Conservation (phyloP, 2,329 filamentous ascomycete species). For the Paecilomyces sp. region DNA sequence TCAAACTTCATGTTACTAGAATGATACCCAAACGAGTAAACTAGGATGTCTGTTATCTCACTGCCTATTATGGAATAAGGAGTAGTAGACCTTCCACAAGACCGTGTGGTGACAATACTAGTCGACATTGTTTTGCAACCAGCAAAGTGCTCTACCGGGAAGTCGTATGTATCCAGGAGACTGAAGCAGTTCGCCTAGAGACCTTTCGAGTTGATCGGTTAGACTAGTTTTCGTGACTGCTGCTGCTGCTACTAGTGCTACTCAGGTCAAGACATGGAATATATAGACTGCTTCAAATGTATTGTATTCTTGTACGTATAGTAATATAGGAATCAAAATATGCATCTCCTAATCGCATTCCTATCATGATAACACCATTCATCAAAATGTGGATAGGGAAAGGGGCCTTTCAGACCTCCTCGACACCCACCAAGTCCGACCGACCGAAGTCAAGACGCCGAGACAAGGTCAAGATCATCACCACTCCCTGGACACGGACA, state of each 20-base stretch:
- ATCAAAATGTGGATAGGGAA: constrained; percentile 48
- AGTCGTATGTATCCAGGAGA: too few relatives aligned
- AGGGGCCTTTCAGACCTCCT: constrained; percentile 80
- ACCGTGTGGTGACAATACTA: too few relatives aligned
- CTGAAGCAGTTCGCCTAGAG: too few relatives aligned
- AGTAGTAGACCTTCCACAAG: background rate
- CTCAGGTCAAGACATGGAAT: too few relatives aligned
- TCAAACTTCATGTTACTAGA: background rate
- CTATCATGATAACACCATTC: constrained; percentile 1
- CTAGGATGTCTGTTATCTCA: background rate
- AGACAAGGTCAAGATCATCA: constrained; percentile 87
- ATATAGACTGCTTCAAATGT: too few relatives aligned
- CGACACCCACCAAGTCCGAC: constrained; percentile 70
- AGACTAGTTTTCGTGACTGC: too few relatives aligned
- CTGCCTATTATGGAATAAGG: background rate
- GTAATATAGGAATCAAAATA: too few relatives aligned
- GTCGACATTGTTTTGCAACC: too few relatives aligned
- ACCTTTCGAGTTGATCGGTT: too few relatives aligned
- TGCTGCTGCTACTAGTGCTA: too few relatives aligned
- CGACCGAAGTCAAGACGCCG: constrained; percentile 69
- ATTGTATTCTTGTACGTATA: too few relatives aligned
- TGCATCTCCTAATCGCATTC: background rate
- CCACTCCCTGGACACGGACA: constrained; percentile 68
- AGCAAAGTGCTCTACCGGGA: too few relatives aligned
- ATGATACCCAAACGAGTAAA: background rate